Conservation (phyloP, 2,329 filamentous ascomycete species). For the Didymella pomorum region DNA sequence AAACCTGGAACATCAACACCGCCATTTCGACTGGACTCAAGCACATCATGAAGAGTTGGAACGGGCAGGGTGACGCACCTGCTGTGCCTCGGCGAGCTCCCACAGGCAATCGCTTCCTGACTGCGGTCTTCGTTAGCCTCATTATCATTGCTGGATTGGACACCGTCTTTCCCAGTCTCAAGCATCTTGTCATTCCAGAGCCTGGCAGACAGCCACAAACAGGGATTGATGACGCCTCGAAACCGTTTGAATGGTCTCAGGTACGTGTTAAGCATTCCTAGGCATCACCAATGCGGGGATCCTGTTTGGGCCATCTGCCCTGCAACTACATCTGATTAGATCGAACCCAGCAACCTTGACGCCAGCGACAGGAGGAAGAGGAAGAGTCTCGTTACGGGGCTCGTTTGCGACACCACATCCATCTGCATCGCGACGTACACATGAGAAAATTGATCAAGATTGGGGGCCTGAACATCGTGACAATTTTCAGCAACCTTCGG, state of each 20-base stretch:
- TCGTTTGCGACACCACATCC: background rate
- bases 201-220: constrained; percentile 8
- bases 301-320: background rate
- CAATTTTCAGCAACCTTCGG: background rate
- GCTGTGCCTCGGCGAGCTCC: constrained; percentile 20
- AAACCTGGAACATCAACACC: constrained; percentile 7
- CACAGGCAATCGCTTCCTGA: constrained; percentile 22
- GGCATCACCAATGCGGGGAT: constrained; percentile 7
- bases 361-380: background rate
- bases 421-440: background rate
- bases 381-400: background rate
- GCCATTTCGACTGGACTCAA: constrained; percentile 7
- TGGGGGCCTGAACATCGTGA: constrained; percentile 4
- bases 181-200: constrained; percentile 16
- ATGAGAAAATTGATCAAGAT: background rate
- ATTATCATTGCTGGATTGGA: constrained; percentile 31
- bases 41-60: constrained; percentile 36
- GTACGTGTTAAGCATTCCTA: constrained; percentile 30
- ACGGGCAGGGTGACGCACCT: constrained; percentile 20
- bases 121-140: constrained; percentile 28
- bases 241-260: constrained; percentile 35
- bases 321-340: constrained; percentile 18
- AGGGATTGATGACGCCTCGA: constrained; percentile 5
- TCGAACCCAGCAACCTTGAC: background rate
- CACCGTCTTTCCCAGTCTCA: constrained; percentile 28